These are phyloP conservation scores for Plasmodium billcollinsi DNA, from an alignment of 169 alveolate species.

Conservation along the genomic window DNA sequence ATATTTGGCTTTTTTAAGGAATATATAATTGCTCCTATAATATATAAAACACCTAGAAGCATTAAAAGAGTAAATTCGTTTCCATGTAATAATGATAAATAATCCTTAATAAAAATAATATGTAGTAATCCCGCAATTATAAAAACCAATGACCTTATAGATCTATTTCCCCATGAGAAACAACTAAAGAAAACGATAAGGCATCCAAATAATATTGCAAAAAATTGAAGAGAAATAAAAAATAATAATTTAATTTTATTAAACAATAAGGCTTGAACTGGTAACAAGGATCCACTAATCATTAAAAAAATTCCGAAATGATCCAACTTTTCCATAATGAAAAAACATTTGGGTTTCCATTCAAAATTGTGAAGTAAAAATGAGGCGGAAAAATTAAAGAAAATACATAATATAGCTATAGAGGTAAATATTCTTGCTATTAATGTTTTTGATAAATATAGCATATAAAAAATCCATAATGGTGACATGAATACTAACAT, in stretches of 20 bases:
- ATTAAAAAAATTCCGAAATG: slow-evolving; percentile 83
- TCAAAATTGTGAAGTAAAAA: slow-evolving; percentile 71
- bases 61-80: slow-evolving; percentile 53
- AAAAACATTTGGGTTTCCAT: slow-evolving; percentile 78
- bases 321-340: slow-evolving; percentile 17
- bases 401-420: slow-evolving; percentile 38
- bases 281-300: slow-evolving; percentile 84
- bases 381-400: slow-evolving; percentile 68
- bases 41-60: slow-evolving; percentile 62
- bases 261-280: slow-evolving; percentile 61
- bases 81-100: slow-evolving; percentile 28
- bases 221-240: slow-evolving; percentile 75
- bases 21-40: slow-evolving; percentile 82
- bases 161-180: slow-evolving; percentile 55
- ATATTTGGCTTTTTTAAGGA: slow-evolving; percentile 82
- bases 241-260: slow-evolving; percentile 49
- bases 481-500: slow-evolving; percentile 78
- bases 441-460: slow-evolving; percentile 39
- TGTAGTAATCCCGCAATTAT: slow-evolving; percentile 76
- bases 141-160: slow-evolving; percentile 72
- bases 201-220: slow-evolving; percentile 78
- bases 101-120: slow-evolving; percentile 51
- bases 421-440: slow-evolving; percentile 48
- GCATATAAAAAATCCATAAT: slow-evolving; percentile 74
- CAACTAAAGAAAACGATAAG: slow-evolving; percentile 17